phyloP scores from a whole-genome alignment of 768 basidiomycete genomes.

The Thelephora ganbajun region DNA sequence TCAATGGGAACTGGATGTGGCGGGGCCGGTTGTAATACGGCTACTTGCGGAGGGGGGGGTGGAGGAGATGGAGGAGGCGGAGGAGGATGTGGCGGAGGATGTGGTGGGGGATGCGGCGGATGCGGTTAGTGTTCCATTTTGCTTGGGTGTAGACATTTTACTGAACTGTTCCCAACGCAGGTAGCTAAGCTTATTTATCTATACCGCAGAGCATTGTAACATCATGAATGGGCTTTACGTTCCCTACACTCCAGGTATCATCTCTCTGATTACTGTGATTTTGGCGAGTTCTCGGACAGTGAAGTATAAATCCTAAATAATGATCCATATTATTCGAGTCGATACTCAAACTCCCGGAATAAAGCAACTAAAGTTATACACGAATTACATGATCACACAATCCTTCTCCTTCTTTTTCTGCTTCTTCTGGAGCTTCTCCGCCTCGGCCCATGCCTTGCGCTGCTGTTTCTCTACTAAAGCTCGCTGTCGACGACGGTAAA shows the following conservation, averaged over 20 bases:
- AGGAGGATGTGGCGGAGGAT: slow-evolving; percentile 6
- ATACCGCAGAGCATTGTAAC: too few relatives aligned
- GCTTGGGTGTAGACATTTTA: too few relatives aligned
- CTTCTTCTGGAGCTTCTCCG: slow-evolving; percentile 18
- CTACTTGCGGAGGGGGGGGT: slow-evolving; percentile 4
- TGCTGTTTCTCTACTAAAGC: slow-evolving; percentile 16
- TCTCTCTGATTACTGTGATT: too few relatives aligned
- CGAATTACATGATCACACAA: slow-evolving; percentile 42
- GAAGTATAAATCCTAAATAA: too few relatives aligned
- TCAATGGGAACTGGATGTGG: slow-evolving; percentile 15
- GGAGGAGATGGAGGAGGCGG: slow-evolving; percentile 10
- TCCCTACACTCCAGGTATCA: too few relatives aligned
- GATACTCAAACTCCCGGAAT: background rate
- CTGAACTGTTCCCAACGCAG: too few relatives aligned
- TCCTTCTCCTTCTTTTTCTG: slow-evolving; percentile 27
- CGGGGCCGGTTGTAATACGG: slow-evolving; percentile 2
- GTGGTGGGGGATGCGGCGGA: background rate
- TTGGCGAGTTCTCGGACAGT: too few relatives aligned
- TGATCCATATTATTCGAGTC: background rate
- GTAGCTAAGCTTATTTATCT: too few relatives aligned
- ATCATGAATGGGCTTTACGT: too few relatives aligned
- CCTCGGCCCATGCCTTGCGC: slow-evolving; percentile 9
- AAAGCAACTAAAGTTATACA: background rate
- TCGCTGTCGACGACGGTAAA: slow-evolving; percentile 21
- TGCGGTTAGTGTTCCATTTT: background rate